Base-by-base conservation (phyloP, 139 green algal genomes). In the Trebouxia sp. region DNA sequence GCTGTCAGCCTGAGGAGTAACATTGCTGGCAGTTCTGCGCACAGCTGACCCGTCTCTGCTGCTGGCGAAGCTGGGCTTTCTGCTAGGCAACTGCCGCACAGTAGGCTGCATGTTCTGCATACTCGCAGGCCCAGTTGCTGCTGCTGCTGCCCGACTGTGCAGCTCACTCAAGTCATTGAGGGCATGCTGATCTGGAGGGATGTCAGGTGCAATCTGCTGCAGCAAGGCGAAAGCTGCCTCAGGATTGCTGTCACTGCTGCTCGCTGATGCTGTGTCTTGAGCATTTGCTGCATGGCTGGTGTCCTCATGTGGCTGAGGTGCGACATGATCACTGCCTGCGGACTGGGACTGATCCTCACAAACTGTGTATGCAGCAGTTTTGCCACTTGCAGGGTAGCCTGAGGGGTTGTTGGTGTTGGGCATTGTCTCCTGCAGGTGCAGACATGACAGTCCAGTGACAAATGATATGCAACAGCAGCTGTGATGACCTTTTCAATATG, bases 151-250 rank as follows among this genome's bases (percentile, higher is more conserved):
- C 12, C 62, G 62, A 72, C 12, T 30, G 12, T 45, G 62, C 62
- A 72, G 20, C 32, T 72, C 62, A 30, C 35, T 45, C 62, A 72
- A 37, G 32, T 72, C 62, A 72, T 72, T 72, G 32, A 72, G 32
- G 9, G 62, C 62, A 72, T 72, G 62, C 32, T 72, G 32, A 24
- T 45, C 35, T 10, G 62, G 32, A 42, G 62, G 62, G 32, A 72
- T 35, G 28, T 72, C 43, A 35, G 62, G 62, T 17, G 37, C 35
- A 42, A 37, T 35, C 37, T 35, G 32, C 37, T 72, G 62, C 11
- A 72, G 11, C 14, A 72, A 72, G 12, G 32, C 20, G 32, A 72
- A 37, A 35, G 15, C 28, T 9, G n/a, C 62, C 32, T 45, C 62
- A 11, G 6, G 37, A 37, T 72, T 43, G 30, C 14, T 1, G 12